Conservation (phyloP, 2,329 filamentous ascomycete species). For the Paecilomyces fulvus region DNA sequence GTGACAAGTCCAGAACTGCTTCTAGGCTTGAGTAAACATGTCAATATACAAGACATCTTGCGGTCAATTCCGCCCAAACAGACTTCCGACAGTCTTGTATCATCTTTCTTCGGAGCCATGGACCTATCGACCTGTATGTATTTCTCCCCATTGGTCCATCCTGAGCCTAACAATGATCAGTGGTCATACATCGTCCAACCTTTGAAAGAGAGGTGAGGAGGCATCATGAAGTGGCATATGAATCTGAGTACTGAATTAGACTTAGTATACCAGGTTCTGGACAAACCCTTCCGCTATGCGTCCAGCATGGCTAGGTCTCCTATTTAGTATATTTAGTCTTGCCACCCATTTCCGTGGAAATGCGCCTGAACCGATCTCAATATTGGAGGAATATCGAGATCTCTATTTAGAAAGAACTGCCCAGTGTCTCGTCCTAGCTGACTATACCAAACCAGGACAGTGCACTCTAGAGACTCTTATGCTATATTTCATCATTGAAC, state of each 20-base stretch:
- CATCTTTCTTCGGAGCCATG: slow-evolving; percentile 2
- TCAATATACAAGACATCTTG: slow-evolving; percentile 2
- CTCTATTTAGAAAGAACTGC: slow-evolving; percentile 2
- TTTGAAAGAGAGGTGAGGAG: background rate
- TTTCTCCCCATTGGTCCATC: background rate
- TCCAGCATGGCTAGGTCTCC: slow-evolving; percentile 2
- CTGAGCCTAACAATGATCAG: background rate
- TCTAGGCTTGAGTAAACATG: slow-evolving; percentile 1
- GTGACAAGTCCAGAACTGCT: slow-evolving; percentile 1
- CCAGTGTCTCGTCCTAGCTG: slow-evolving; percentile 5
- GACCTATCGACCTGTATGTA: slow-evolving; percentile 3
- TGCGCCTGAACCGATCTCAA: background rate
- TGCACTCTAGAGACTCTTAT: slow-evolving; percentile 4
- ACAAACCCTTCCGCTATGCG: slow-evolving; percentile 1
- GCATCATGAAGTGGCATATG: background rate
- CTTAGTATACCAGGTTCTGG: slow-evolving; percentile 6
- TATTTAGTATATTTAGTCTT: slow-evolving; percentile 4
- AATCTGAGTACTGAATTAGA: background rate
- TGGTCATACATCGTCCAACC: background rate
- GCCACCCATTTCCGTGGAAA: background rate
- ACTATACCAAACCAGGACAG: slow-evolving; percentile 5
- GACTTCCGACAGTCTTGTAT: slow-evolving; percentile 4
- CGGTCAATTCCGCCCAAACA: slow-evolving; percentile 2
- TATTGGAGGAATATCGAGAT: background rate
- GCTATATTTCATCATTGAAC: slow-evolving; percentile 3